Evolutionary conservation across 331 rosid species (phyloP).

Genomic region (Arachis monticola): DNA sequence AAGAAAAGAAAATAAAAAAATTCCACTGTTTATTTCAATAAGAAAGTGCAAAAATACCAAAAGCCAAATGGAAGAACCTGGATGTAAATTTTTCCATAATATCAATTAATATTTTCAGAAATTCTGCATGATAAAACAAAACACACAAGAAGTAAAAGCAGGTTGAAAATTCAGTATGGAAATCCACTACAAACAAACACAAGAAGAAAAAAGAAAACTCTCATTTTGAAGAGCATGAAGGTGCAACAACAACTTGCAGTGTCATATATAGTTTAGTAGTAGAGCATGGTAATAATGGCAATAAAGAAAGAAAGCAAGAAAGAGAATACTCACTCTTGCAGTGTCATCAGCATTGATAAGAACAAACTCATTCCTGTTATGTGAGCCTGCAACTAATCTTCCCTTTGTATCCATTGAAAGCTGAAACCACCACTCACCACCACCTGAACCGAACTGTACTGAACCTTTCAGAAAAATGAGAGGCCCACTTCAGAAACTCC

Average conservation of each 20-base stretch:
- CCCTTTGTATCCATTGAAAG: slow-evolving; percentile 68
- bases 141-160: neutral
- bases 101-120: slow-evolving; percentile 5
- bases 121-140: neutral
- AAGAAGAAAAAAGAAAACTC: slow-evolving; percentile 3
- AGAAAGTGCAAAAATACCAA: slow-evolving; percentile 20
- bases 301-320: neutral
- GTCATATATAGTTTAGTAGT: neutral
- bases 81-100: neutral
- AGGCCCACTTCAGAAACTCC: slow-evolving; percentile 44
- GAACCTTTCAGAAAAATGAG: slow-evolving; percentile 36
- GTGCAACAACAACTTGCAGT: slow-evolving; percentile 5
- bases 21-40: slow-evolving; percentile 12
- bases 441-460: neutral
- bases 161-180: slow-evolving; percentile 25
- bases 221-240: slow-evolving; percentile 13
- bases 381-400: slow-evolving; percentile 76
- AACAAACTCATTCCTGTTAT: slow-evolving; percentile 83
- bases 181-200: slow-evolving; percentile 35
- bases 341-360: slow-evolving; percentile 85
- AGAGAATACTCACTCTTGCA: slow-evolving; percentile 59
- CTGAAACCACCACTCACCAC: slow-evolving; percentile 20
- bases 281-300: slow-evolving; percentile 18
- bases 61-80: slow-evolving; percentile 3
- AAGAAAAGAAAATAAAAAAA: neutral